Conservation (phyloP, 441 rosid genomes). For the Pelargonium citronellum region DNA sequence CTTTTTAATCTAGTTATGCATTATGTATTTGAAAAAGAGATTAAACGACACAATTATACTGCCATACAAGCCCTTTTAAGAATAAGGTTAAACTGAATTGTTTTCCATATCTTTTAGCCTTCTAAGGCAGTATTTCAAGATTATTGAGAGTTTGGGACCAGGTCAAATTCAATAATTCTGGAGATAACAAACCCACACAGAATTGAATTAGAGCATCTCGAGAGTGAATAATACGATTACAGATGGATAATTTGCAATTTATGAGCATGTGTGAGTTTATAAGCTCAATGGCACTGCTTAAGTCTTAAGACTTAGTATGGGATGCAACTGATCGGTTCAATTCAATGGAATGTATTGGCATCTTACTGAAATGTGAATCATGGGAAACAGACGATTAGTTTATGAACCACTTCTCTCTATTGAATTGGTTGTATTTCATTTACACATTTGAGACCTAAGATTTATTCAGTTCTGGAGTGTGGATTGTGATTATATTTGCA, state of each 20-base stretch:
- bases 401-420: neutral
- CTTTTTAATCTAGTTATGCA: neutral
- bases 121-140: neutral
- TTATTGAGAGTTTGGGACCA: neutral
- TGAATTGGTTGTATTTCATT: neutral
- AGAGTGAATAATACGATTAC: neutral
- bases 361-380: slow-evolving; percentile 3
- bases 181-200: neutral
- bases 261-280: neutral
- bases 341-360: slow-evolving; percentile 3
- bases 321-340: neutral
- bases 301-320: neutral
- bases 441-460: neutral
- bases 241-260: neutral
- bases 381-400: neutral
- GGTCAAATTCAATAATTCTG: slow-evolving; percentile 4
- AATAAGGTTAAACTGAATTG: neutral
- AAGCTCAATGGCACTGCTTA: neutral
- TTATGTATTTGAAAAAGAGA: neutral
- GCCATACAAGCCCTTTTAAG: neutral
- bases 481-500: neutral
- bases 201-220: neutral
- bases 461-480: no score
- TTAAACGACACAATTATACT: neutral
- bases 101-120: neutral